Evolutionary conservation across 345 rosid genomes (phyloP).

Genomic region (Barbarea vulgaris): DNA sequence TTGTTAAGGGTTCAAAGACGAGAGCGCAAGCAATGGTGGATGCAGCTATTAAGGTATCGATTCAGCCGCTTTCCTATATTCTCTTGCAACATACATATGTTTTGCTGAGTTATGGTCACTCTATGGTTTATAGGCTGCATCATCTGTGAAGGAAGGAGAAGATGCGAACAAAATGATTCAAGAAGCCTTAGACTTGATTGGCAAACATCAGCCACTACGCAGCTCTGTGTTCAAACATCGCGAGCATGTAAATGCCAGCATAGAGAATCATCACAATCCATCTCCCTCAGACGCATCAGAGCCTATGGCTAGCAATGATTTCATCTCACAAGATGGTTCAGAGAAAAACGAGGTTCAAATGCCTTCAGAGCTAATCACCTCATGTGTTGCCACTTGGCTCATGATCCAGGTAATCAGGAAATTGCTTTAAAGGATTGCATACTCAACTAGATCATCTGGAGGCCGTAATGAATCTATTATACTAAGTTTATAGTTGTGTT

Average conservation of each 20-base stretch:
- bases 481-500: slow-evolving; percentile 21
- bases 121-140: slow-evolving; percentile 61
- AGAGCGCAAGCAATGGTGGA: slow-evolving; percentile 86
- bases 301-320: slow-evolving; percentile 28
- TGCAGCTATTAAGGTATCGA: slow-evolving; percentile 76
- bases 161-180: slow-evolving; percentile 61
- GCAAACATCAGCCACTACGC: slow-evolving; percentile 48
- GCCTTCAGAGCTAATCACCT: slow-evolving; percentile 75
- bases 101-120: slow-evolving; percentile 12
- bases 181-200: slow-evolving; percentile 66
- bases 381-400: slow-evolving; percentile 84
- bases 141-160: slow-evolving; percentile 75
- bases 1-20: slow-evolving; percentile 65
- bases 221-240: slow-evolving; percentile 44
- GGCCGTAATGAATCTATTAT: slow-evolving; percentile 1
- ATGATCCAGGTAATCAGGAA: slow-evolving; percentile 74
- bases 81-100: slow-evolving; percentile 15
- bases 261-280: slow-evolving; percentile 39
- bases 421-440: slow-evolving; percentile 5
- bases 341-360: slow-evolving; percentile 53
- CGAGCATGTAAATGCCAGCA: slow-evolving; percentile 53
- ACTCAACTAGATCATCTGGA: slow-evolving; percentile 8
- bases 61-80: neutral
- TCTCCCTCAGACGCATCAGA: slow-evolving; percentile 44
- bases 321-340: slow-evolving; percentile 44